Base-by-base conservation (phyloP, 495 filamentous ascomycete genomes). In the Penicillium crystallinum region DNA sequence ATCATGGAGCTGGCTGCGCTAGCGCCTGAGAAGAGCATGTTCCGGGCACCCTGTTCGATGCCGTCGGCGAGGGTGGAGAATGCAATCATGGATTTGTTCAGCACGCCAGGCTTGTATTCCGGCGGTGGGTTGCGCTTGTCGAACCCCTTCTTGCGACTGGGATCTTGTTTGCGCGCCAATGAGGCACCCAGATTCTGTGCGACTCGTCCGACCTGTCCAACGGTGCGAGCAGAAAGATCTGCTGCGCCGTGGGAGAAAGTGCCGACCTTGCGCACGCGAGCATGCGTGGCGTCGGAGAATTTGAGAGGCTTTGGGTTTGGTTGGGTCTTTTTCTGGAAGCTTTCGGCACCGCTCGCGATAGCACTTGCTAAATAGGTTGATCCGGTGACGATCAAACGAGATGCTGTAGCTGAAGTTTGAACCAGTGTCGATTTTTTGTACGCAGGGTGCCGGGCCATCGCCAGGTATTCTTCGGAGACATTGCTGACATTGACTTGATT, bases 11-110 rank as follows among this genome's bases (percentile, higher is more conserved):
- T 89, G 18, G 91, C 87, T 1, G 91, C 90, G 3, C 80, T 74
- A 0, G 88, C 84, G 21, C 86, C 79, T 15, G 86, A 84, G 6
- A 77, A 78, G 14, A 98, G 73, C 39, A 98, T 73, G 52, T 81
- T 86, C 30, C 83, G 82, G 0, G 88, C 87, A 12, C 87, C 85
- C 57, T 95, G 81, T 58, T 95, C 91, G 43, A 97, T 86, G 30
- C 92, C 92, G 65, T 98, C 93, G 29, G 90, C 89, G 38, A 98
- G 79, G 0, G 93, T 97, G n/a, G 84, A 85, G 65, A 97, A 98
- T 0, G 93, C 93, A 69, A 98, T 96, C 75, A 98, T 74, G 31
- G 83, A 88, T 71, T 97, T 97, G 68, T 98, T 97, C 53, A 98
- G 65, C 22, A 98, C 71, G 6, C 93, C 92, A 0, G 93, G 92